A percentile compares a stretch with the other conserved stretches of the same genome.
Evolutionary conservation across 129 eudicot species (phyloP).

Genomic region (sunflower (Helianthus annuus)): HanXRQr2.0-SUNRISE NC_035437.2:141462026-141462525

Average conservation of each 20-base stretch:
- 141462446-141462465: too few species aligned
- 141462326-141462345: neutral
- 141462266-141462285: neutral
- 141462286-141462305: too few species aligned
- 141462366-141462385: too few species aligned
- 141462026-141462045: too few species aligned
- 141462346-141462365: too few species aligned
- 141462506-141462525: too few species aligned
- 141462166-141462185: neutral
- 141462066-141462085: neutral
- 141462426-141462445: too few species aligned
- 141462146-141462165: too few species aligned
- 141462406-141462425: too few species aligned
- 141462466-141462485: too few species aligned
- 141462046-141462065: neutral
- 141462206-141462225: neutral
- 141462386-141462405: too few species aligned
- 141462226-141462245: neutral
- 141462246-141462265: neutral
- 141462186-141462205: neutral
- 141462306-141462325: neutral
- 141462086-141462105: conserved; percentile 25
- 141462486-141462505: too few species aligned
- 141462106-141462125: conserved; percentile 17
- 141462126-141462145: neutral